Percentiles rank a stretch among this genome's conserved stretches.
Evolutionary conservation across 2,329 filamentous ascomycete species (phyloP).

Genomic region (Aspergillus brasiliensis): DNA sequence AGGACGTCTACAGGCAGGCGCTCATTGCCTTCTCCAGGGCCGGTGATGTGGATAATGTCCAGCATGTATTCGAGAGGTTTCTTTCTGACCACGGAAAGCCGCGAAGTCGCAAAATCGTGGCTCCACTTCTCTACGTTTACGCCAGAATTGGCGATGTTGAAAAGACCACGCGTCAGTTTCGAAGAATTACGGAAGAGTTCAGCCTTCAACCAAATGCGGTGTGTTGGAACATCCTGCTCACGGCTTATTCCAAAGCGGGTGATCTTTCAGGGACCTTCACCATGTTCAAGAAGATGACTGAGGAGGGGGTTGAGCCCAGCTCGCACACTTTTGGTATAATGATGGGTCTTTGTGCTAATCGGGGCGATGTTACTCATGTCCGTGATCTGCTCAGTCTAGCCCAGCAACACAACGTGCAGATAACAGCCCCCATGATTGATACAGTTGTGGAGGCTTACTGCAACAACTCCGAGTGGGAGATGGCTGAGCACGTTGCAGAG

Average conservation of each 20-base stretch:
- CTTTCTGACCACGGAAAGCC: constrained; percentile 41
- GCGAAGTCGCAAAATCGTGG: constrained; percentile 32
- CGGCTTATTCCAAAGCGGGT: constrained; percentile 66
- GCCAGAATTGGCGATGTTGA: constrained; percentile 67
- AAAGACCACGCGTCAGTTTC: constrained; percentile 63
- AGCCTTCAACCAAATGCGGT: constrained; percentile 58
- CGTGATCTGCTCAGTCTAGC: constrained; percentile 67
- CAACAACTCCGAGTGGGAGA: constrained; percentile 54
- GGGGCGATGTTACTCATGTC: constrained; percentile 73
- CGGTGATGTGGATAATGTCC: constrained; percentile 50
- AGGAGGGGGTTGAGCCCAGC: constrained; percentile 57
- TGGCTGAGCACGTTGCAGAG: constrained; percentile 63
- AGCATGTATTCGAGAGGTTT: constrained; percentile 49
- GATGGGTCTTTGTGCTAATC: constrained; percentile 69
- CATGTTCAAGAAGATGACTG: constrained; percentile 63
- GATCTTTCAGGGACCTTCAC: constrained; percentile 68
- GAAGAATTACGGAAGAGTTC: constrained; percentile 61
- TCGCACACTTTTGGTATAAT: constrained; percentile 69
- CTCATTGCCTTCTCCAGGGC: constrained; percentile 48
- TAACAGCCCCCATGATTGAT: constrained; percentile 62
- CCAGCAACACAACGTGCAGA: constrained; percentile 53
- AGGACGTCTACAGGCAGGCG: constrained; percentile 37
- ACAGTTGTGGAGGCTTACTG: constrained; percentile 70
- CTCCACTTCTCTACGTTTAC: constrained; percentile 70
- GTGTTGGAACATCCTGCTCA: constrained; percentile 77